These are phyloP conservation scores for Lentinula sp. DNA, from an alignment of 768 basidiomycete species.

Conservation along the genomic window DNA sequence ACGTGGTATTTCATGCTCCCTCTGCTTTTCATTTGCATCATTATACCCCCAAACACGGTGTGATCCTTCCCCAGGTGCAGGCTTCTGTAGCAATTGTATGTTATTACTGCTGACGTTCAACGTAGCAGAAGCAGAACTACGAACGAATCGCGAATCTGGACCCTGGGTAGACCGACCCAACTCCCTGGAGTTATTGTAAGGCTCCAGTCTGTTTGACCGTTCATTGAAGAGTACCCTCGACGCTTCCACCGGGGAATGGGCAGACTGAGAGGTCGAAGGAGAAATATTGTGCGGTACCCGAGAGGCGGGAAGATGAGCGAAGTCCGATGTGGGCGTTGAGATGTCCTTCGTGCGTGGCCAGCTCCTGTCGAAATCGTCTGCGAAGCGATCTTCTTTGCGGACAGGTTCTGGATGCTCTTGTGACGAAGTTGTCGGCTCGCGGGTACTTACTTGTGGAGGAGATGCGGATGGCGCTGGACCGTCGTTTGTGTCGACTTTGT, in stretches of 20 bases:
- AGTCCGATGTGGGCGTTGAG: constrained; percentile 32
- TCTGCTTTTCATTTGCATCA: background rate
- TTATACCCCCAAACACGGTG: background rate
- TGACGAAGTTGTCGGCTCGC: constrained; percentile 12
- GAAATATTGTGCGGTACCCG: constrained; percentile 17
- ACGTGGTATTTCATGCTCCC: background rate
- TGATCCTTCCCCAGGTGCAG: constrained; percentile 11
- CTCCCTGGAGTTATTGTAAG: constrained; percentile 52
- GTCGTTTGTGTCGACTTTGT: constrained; percentile 63
- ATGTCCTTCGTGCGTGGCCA: constrained; percentile 78
- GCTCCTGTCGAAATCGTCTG: constrained; percentile 92
- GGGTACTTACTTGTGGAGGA: constrained; percentile 13
- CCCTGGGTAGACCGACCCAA: constrained; percentile 34
- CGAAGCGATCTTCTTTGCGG: constrained; percentile 83
- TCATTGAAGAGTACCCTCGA: constrained; percentile 93
- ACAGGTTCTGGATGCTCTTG: constrained; percentile 39
- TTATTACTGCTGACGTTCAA: constrained; percentile 21
- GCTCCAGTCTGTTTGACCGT: constrained; percentile 84
- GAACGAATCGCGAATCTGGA: constrained; percentile 35
- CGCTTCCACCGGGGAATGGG: constrained; percentile 47
- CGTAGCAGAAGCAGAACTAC: constrained; percentile 40
- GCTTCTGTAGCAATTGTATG: constrained; percentile 61
- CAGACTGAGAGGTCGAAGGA: constrained; percentile 25
- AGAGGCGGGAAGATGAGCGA: background rate
- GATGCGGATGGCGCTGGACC: constrained; percentile 21